These are phyloP conservation scores for Aspergillus pseudoviridinutans DNA, from an alignment of 2,329 filamentous ascomycete species.

Conservation along the genomic window DNA sequence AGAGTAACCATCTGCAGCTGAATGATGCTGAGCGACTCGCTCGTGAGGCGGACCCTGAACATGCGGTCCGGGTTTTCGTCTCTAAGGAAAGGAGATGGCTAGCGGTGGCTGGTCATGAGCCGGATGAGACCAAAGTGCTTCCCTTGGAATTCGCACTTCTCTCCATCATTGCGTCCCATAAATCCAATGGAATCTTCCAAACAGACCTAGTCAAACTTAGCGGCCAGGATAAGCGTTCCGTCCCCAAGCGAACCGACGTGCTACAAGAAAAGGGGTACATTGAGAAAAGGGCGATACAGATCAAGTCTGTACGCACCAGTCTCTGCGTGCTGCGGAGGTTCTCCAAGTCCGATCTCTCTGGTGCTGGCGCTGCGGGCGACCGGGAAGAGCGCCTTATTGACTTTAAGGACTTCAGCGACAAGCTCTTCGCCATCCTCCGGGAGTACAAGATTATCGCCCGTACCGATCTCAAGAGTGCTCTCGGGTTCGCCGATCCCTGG, in stretches of 20 bases:
- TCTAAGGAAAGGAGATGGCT: constrained; percentile 57
- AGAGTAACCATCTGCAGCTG: constrained; percentile 39
- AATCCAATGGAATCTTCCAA: constrained; percentile 54
- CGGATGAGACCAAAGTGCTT: constrained; percentile 52
- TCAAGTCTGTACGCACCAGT: constrained; percentile 51
- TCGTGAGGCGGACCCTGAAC: constrained; percentile 1
- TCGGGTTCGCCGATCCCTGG: constrained; percentile 41
- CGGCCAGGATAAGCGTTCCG: constrained; percentile 62
- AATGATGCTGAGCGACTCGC: constrained; percentile 35
- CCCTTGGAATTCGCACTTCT: constrained; percentile 54
- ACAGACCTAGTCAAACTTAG: constrained; percentile 52
- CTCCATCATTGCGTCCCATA: constrained; percentile 55
- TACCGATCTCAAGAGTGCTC: constrained; percentile 48
- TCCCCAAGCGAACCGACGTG: constrained; percentile 57
- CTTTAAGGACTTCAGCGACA: constrained; percentile 47
- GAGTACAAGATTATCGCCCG: constrained; percentile 50
- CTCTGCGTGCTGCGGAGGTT: constrained; percentile 54
- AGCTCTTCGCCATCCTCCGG: constrained; percentile 48
- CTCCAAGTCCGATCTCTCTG: constrained; percentile 18
- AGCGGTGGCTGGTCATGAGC: constrained; percentile 57
- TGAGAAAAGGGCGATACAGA: constrained; percentile 50
- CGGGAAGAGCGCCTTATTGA: constrained; percentile 37
- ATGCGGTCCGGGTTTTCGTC: constrained; percentile 42
- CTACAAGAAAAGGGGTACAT: constrained; percentile 59
- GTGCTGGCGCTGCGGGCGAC: neutral